Percentiles rank a stretch among this genome's conserved stretches.
phyloP scores from a whole-genome alignment of 768 basidiomycete species.

The Terana coerulea region DNA sequence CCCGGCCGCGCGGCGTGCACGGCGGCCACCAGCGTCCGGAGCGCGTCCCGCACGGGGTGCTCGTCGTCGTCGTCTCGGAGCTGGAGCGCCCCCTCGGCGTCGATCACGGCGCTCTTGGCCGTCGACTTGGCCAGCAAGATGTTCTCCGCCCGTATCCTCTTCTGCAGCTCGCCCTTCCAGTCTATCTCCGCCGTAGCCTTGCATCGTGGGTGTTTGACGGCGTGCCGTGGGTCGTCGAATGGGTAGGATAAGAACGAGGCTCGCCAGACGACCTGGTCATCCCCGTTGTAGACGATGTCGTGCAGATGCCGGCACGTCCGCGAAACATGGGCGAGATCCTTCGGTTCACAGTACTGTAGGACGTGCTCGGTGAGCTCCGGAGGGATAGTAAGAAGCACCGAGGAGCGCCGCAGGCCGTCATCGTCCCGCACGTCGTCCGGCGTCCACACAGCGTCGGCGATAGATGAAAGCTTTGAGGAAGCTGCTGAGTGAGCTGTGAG shows the following conservation, averaged over 20 bases:
- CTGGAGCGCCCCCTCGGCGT: too few relatives aligned
- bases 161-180: constrained; percentile 37
- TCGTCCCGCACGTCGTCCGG: neutral
- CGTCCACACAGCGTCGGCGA: neutral
- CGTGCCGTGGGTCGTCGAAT: constrained; percentile 62
- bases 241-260: constrained; percentile 51
- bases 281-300: constrained; percentile 43
- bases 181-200: constrained; percentile 16
- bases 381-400: constrained; percentile 35
- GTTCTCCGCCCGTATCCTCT: constrained; percentile 39
- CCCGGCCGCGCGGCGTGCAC: constrained; percentile 13
- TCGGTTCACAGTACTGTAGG: constrained; percentile 49
- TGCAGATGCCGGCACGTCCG: constrained; percentile 48
- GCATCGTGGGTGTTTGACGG: constrained; percentile 12
- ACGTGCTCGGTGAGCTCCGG: constrained; percentile 58
- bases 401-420: neutral
- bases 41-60: constrained; percentile 20
- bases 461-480: neutral
- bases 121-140: too few relatives aligned
- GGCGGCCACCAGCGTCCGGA: constrained; percentile 37
- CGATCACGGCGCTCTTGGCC: too few relatives aligned
- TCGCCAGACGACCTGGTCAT: constrained; percentile 67
- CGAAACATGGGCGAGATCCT: constrained; percentile 57
- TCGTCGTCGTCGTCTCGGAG: neutral
- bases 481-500: neutral